Conservation (phyloP, 208 protist genomes). For the Strigomonas galati region DNA sequence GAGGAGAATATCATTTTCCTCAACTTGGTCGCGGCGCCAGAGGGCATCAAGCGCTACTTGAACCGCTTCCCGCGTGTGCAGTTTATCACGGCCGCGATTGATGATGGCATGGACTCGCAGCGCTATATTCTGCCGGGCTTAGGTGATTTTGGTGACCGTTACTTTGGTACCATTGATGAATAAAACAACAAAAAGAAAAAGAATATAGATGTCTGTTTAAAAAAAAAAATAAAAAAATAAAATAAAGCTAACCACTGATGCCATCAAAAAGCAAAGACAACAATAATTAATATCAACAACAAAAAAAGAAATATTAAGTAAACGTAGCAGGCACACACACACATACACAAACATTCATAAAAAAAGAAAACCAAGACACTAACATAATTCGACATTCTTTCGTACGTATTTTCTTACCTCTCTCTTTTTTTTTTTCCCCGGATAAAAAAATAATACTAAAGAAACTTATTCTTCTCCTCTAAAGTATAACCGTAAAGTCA, state of each 20-base stretch:
- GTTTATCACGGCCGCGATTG: slow-evolving; percentile 91
- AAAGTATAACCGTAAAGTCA: not conserved
- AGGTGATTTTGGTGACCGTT: slow-evolving; percentile 97
- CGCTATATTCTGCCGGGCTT: slow-evolving; percentile 96
- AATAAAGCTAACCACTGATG: not conserved
- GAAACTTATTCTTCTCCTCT: not conserved
- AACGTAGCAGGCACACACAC: not conserved
- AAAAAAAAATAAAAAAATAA: slow-evolving; percentile 11
- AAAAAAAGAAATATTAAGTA: slow-evolving; percentile 1
- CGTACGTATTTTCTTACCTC: slow-evolving; percentile 16
- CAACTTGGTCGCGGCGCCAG: slow-evolving; percentile 92
- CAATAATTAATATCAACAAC: not conserved
- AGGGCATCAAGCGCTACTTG: slow-evolving; percentile 73
- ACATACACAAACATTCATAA: not conserved
- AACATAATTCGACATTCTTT: not conserved
- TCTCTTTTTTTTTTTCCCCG: not conserved
- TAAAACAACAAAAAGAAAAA: slow-evolving; percentile 14
- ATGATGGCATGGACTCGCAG: slow-evolving; percentile 87
- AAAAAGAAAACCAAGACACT: slow-evolving; percentile 13
- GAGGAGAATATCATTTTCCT: slow-evolving; percentile 97
- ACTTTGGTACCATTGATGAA: slow-evolving; percentile 89
- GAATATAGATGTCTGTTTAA: not conserved
- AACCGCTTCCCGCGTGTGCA: slow-evolving; percentile 74
- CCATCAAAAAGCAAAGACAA: not conserved
- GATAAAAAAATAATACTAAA: not conserved